phyloP scores from a whole-genome alignment of 1,284 basidiomycete species.

The Erythrobasidium hasegawianum region DNA sequence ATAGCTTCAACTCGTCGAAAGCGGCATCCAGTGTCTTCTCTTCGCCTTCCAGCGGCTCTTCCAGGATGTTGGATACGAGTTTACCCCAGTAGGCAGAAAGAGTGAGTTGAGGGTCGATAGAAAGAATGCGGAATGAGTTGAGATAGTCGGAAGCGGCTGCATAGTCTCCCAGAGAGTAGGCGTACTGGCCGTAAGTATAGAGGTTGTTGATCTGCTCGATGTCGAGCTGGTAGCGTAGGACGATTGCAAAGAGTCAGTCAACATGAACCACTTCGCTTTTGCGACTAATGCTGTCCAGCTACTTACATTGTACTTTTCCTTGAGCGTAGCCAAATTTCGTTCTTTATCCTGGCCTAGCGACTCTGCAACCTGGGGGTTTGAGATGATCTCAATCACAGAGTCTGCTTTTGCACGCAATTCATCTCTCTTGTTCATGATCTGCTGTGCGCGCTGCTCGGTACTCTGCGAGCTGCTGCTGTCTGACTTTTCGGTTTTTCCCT shows the following conservation, averaged over 20 bases:
- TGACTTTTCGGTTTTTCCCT: slow-evolving; percentile 14
- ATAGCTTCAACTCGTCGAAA: slow-evolving; percentile 85
- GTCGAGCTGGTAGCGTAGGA: slow-evolving; percentile 62
- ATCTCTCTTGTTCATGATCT: slow-evolving; percentile 66
- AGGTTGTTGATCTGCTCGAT: slow-evolving; percentile 91
- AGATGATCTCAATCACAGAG: slow-evolving; percentile 89
- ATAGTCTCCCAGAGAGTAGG: slow-evolving; percentile 96
- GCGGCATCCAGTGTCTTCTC: slow-evolving; percentile 78
- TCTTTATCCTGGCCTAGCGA: slow-evolving; percentile 89
- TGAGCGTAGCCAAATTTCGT: slow-evolving; percentile 89
- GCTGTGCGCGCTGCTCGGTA: slow-evolving; percentile 46
- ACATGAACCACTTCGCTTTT: background rate
- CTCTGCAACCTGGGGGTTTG: slow-evolving; percentile 91
- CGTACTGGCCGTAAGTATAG: slow-evolving; percentile 97
- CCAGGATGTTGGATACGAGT: slow-evolving; percentile 90
- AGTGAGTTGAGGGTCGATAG: slow-evolving; percentile 84
- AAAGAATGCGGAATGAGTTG: slow-evolving; percentile 96
- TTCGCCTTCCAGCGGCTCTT: slow-evolving; percentile 55
- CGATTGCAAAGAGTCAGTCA: slow-evolving; percentile 19
- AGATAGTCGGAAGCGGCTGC: slow-evolving; percentile 93
- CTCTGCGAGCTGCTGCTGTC: slow-evolving; percentile 10
- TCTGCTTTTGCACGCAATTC: slow-evolving; percentile 86
- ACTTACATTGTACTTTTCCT: slow-evolving; percentile 88
- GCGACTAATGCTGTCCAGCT: slow-evolving; percentile 2
- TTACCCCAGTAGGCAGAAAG: slow-evolving; percentile 98